These are phyloP conservation scores for Pseudozyma sp. DNA, from an alignment of 1,284 basidiomycete genomes.

Conservation along the genomic window DNA sequence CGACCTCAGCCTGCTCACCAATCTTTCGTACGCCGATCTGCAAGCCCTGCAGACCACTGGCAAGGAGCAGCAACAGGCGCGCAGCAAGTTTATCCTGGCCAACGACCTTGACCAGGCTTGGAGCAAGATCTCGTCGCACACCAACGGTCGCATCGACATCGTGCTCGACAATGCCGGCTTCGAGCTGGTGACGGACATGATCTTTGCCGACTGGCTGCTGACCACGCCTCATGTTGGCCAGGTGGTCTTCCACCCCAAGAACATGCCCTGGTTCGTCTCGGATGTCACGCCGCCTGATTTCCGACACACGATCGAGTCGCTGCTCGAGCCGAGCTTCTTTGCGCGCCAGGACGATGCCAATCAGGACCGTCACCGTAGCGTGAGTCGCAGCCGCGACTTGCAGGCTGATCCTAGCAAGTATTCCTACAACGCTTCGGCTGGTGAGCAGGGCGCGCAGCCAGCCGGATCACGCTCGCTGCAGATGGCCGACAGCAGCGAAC, in stretches of 20 bases:
- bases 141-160: constrained; percentile 80
- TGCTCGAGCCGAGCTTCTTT: constrained; percentile 73
- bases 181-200: constrained; percentile 93
- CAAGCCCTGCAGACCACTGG: constrained; percentile 83
- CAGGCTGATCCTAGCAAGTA: constrained; percentile 45
- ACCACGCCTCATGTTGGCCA: constrained; percentile 56
- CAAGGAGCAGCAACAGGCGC: constrained; percentile 68
- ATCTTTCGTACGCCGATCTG: constrained; percentile 82
- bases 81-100: constrained; percentile 78
- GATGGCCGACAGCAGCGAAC: constrained; percentile 40
- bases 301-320: constrained; percentile 69
- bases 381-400: constrained; percentile 42
- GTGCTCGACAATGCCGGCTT: constrained; percentile 92
- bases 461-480: constrained; percentile 43
- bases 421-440: constrained; percentile 32
- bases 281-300: constrained; percentile 67
- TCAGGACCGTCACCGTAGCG: constrained; percentile 43
- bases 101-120: constrained; percentile 85
- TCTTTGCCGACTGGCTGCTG: constrained; percentile 85
- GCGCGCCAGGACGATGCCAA: constrained; percentile 56
- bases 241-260: constrained; percentile 67
- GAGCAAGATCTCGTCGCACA: constrained; percentile 76
- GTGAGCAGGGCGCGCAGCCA: constrained; percentile 16
- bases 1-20: constrained; percentile 84
- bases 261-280: constrained; percentile 68